phyloP scores from a whole-genome alignment of 768 basidiomycete species.

The Fomitopsis pulvina region DNA sequence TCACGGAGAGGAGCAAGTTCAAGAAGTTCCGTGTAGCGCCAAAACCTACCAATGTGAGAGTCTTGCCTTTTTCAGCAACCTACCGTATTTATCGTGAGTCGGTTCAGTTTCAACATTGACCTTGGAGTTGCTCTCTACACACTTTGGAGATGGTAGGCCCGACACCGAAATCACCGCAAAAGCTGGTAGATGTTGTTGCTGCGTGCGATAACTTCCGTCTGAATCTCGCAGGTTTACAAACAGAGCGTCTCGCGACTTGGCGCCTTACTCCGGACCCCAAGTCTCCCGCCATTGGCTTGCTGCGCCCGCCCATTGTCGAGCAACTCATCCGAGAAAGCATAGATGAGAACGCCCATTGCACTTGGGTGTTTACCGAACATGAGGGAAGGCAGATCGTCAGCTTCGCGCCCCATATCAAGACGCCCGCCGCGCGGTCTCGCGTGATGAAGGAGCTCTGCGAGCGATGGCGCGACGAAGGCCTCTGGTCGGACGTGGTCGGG shows the following conservation, averaged over 20 bases:
- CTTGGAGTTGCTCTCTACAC: too few relatives aligned
- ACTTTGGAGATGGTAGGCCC: constrained; percentile 6
- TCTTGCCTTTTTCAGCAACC: too few relatives aligned
- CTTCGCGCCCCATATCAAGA: constrained; percentile 46
- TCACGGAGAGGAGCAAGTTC: too few relatives aligned
- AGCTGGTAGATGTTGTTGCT: constrained; percentile 57
- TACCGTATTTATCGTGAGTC: too few relatives aligned
- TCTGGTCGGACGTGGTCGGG: constrained; percentile 62
- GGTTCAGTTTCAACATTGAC: too few relatives aligned
- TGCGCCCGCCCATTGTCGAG: constrained; percentile 50
- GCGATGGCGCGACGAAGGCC: constrained; percentile 63
- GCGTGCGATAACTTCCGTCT: constrained; percentile 65
- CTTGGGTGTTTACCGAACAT: constrained; percentile 30
- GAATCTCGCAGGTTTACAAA: constrained; percentile 19
- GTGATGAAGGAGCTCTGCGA: constrained; percentile 64
- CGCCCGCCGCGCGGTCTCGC: constrained; percentile 50
- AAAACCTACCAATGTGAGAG: too few relatives aligned
- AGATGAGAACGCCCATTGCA: constrained; percentile 20
- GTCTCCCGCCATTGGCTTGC: constrained; percentile 54
- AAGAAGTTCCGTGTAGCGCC: too few relatives aligned
- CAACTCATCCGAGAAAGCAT: constrained; percentile 48
- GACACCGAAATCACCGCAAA: constrained; percentile 10
- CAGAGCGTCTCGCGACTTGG: constrained; percentile 48
- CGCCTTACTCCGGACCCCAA: constrained; percentile 42
- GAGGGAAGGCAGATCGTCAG: constrained; percentile 28